These are phyloP conservation scores for Gossypium bickii DNA, from an alignment of 345 rosid species.

Conservation along the genomic window DNA sequence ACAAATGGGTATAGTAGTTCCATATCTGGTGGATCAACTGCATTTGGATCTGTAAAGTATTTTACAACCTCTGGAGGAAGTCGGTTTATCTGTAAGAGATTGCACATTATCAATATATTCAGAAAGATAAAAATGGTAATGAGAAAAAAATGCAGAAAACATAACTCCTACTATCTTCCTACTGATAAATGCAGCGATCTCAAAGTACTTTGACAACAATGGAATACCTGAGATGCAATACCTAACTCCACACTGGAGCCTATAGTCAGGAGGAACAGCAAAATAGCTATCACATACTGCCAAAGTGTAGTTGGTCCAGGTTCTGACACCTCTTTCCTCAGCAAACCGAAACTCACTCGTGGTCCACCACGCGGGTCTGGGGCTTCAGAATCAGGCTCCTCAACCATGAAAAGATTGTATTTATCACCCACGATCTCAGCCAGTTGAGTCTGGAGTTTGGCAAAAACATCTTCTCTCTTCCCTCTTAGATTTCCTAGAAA, in stretches of 20 bases:
- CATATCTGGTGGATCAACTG: slow-evolving; percentile 84
- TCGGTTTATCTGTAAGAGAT: slow-evolving; percentile 66
- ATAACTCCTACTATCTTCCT: slow-evolving; percentile 1
- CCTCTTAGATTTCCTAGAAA: slow-evolving; percentile 90
- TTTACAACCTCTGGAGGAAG: slow-evolving; percentile 91
- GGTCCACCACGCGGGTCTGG: slow-evolving; percentile 94
- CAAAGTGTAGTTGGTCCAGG: slow-evolving; percentile 95
- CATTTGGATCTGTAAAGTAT: slow-evolving; percentile 93
- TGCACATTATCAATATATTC: slow-evolving; percentile 14
- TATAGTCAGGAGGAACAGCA: slow-evolving; percentile 76
- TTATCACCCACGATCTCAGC: slow-evolving; percentile 60
- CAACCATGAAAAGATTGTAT: slow-evolving; percentile 90
- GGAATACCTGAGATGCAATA: slow-evolving; percentile 84
- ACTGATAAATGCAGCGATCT: slow-evolving; percentile 4
- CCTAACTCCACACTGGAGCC: slow-evolving; percentile 93
- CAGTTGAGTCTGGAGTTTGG: slow-evolving; percentile 67
- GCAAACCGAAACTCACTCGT: slow-evolving; percentile 88
- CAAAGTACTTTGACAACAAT: slow-evolving; percentile 1
- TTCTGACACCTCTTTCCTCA: slow-evolving; percentile 92
- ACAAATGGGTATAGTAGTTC: slow-evolving; percentile 81
- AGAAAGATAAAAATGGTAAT: background rate
- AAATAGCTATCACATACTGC: slow-evolving; percentile 89
- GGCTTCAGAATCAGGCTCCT: slow-evolving; percentile 90
- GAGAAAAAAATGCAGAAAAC: slow-evolving; percentile 9
- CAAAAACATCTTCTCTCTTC: slow-evolving; percentile 72